Percentiles rank a stretch among this genome's conserved stretches.
These are phyloP conservation scores for Moricandia arvensis DNA, from an alignment of 345 rosid species.

Conservation along the genomic window DNA sequence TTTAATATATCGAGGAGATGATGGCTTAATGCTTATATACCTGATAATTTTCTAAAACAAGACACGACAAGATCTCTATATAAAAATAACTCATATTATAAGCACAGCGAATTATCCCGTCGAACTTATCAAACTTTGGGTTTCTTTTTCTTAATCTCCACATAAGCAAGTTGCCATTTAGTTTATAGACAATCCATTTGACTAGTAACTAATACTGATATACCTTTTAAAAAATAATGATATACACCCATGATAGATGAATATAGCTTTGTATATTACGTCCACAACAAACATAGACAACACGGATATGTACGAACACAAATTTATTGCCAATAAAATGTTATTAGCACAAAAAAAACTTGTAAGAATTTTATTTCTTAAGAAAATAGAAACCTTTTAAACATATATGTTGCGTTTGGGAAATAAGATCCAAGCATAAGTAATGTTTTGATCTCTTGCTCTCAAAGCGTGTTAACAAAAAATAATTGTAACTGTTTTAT, in stretches of 20 bases:
- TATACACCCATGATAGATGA: background rate
- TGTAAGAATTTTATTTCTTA: background rate
- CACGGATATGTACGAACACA: background rate
- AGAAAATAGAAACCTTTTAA: background rate
- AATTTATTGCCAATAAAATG: background rate
- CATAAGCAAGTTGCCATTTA: conserved; percentile 17
- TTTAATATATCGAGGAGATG: background rate
- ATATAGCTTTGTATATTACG: background rate
- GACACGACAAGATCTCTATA: conserved; percentile 12
- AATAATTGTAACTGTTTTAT: background rate
- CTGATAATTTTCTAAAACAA: conserved; percentile 5
- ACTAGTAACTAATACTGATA: background rate
- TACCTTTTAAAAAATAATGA: background rate
- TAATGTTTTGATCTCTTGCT: background rate
- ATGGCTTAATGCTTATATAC: background rate
- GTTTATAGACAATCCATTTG: background rate
- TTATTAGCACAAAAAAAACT: background rate
- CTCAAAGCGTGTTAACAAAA: background rate
- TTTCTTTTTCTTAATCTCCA: background rate
- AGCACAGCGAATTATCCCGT: conserved; percentile 26
- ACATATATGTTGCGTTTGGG: background rate
- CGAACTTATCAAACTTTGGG: conserved; percentile 14
- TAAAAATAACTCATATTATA: conserved; percentile 16
- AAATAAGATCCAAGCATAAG: background rate
- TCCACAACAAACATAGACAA: background rate